phyloP scores from a whole-genome alignment of 495 filamentous ascomycete genomes.

The Daldinia childiae region DNA sequence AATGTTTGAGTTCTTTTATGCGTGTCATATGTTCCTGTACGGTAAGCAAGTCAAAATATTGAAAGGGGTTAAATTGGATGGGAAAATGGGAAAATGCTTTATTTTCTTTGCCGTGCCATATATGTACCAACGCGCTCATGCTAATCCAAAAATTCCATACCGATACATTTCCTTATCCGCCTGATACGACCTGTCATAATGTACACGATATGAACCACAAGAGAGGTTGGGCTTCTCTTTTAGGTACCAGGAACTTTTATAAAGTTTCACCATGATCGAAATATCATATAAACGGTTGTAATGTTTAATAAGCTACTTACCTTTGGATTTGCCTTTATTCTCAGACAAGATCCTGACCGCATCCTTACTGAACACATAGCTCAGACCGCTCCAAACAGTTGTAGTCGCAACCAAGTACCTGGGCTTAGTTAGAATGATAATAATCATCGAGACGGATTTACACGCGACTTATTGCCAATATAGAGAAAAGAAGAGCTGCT shows the following conservation, averaged over 20 bases:
- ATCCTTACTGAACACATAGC: slow-evolving; percentile 82
- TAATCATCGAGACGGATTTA: neutral
- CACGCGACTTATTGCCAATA: neutral
- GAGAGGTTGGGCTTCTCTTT: neutral
- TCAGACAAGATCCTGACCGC: slow-evolving; percentile 79
- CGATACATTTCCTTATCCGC: slow-evolving; percentile 4
- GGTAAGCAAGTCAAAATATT: neutral
- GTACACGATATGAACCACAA: neutral
- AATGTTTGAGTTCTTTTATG: too few relatives aligned
- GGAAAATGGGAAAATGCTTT: neutral
- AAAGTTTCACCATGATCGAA: neutral
- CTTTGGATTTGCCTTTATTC: slow-evolving; percentile 42
- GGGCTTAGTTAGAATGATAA: slow-evolving; percentile 7
- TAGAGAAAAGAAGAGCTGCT: slow-evolving; percentile 42
- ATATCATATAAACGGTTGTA: neutral
- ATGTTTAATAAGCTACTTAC: slow-evolving; percentile 12
- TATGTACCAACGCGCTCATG: slow-evolving; percentile 1
- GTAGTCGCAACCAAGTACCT: slow-evolving; percentile 82
- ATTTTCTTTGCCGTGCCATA: neutral
- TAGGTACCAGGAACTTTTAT: neutral
- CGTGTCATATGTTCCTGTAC: too few relatives aligned
- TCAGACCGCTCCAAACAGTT: slow-evolving; percentile 84
- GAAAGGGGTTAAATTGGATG: neutral
- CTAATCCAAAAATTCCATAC: neutral
- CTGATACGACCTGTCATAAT: neutral